Evolutionary conservation across 108 stramenopile genomes (phyloP), one percentile per base, ranked within the genome.

Genomic region (Pseudonitzschia pungens): DNA sequence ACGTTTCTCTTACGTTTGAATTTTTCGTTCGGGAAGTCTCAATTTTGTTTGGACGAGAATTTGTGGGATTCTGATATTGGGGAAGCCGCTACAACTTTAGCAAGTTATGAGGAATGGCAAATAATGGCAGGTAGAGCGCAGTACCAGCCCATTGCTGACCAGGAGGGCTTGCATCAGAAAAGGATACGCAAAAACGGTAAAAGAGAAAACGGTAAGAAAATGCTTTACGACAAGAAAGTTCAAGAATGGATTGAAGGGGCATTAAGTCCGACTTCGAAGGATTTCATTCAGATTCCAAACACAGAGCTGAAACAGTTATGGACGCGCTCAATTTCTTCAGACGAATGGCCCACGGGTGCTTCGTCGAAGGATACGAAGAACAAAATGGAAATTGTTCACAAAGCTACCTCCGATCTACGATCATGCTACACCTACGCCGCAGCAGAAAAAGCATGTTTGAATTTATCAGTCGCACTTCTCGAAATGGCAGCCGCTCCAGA

Each of bases 61-160:
- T 69, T 93, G 16, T 93, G 92, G 92, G 71, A 80, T 20, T 84
- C 88, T 53, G 69, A 67, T 40, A 84, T 93, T 18, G 92, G 90
- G 1, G 79, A 78, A 41, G 77, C 71, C 26, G 71, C 77, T 26
- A 71, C 45, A 29, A 66, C 77, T 33, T 42, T 78, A 48, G 60
- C 69, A 36, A 48, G 64, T 21, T 71, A 70, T 66, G 76, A 77
- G 4, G 76, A 77, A 42, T 84, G 73, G 75, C 64, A 48, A 62
- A 72, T 69, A 28, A 32, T 68, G 44, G 43, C 55, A 15, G 58
- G 51, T 31, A 27, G 43, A 21, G 60, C 26, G 29, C n/a, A 62
- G 15, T 62, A 62, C 32, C 45, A 69, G 44, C 64, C 65, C 1
- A 28, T 60, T 33, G 62, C 66, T 26, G 70, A 69, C 33, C 70